Evolutionary conservation across 495 filamentous ascomycete genomes (phyloP).

Genomic region (Aspergillus bertholletiae): DNA sequence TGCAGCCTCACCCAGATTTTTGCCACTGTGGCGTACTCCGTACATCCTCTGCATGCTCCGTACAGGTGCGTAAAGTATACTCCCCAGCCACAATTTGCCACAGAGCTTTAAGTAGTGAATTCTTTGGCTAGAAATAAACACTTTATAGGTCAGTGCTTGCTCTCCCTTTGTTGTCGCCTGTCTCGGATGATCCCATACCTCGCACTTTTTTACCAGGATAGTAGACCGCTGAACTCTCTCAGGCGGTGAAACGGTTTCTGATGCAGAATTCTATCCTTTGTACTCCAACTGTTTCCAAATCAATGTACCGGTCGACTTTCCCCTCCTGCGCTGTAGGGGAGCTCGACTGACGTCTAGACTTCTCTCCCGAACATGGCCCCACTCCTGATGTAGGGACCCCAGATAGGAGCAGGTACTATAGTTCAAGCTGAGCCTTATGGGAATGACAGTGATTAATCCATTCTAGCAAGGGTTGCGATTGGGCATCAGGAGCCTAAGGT

Average conservation of each 20-base stretch:
- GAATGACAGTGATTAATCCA: neutral
- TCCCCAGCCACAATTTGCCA: neutral
- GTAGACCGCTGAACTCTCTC: neutral
- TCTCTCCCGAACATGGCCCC: neutral
- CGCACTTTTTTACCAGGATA: neutral
- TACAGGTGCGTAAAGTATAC: neutral
- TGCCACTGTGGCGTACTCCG: constrained; percentile 1
- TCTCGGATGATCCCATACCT: neutral
- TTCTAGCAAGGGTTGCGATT: neutral
- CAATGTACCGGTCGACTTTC: neutral
- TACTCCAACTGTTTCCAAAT: no score
- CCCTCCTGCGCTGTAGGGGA: neutral
- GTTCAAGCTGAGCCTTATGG: neutral
- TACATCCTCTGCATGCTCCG: neutral
- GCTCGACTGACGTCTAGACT: neutral
- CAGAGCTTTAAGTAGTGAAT: neutral
- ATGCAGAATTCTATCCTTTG: no score
- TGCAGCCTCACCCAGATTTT: neutral
- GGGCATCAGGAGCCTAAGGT: neutral
- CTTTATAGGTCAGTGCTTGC: neutral
- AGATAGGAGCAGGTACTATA: neutral
- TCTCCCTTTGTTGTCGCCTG: neutral
- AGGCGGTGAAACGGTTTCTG: neutral
- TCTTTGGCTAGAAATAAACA: neutral
- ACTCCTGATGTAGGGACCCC: neutral